Evolutionary conservation across 2,329 filamentous ascomycete genomes (phyloP).

Genomic region (Ceratocystis lukuohia): DNA sequence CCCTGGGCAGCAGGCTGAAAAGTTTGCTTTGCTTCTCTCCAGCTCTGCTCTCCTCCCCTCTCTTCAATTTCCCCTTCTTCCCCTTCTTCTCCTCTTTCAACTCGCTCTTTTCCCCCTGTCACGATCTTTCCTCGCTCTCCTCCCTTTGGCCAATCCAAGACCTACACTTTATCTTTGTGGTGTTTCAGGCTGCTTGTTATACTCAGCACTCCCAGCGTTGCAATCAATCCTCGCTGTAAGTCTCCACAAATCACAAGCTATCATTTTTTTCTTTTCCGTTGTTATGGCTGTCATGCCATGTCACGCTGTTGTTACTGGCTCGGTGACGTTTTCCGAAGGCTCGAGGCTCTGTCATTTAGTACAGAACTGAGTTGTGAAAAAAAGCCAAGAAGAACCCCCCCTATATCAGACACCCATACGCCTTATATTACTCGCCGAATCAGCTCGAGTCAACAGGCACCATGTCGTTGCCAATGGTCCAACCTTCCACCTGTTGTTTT

Average conservation of each 20-base stretch:
- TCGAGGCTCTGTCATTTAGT: conserved; percentile 1
- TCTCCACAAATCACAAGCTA: conserved; percentile 1
- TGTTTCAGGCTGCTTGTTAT: neutral
- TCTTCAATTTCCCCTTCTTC: neutral
- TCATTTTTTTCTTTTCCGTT: neutral
- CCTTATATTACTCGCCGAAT: neutral
- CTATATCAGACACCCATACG: neutral
- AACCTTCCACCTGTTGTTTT: neutral
- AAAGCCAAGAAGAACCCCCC: neutral
- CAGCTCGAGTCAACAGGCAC: neutral
- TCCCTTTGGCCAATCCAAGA: too few species aligned
- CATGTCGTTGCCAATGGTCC: neutral
- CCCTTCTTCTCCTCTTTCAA: neutral
- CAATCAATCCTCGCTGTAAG: neutral
- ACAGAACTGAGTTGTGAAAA: neutral
- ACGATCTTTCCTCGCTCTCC: neutral
- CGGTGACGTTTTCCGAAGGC: conserved; percentile 3
- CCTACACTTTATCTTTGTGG: neutral
- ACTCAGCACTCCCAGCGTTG: neutral
- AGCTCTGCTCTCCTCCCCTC: neutral
- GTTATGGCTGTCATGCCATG: conserved; percentile 1
- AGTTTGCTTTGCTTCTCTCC: neutral
- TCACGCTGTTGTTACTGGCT: conserved; percentile 3
- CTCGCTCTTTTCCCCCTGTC: neutral
- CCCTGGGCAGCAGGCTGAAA: neutral